Percentiles rank a stretch among this genome's conserved stretches.
Conservation (phyloP, 208 protist species). For the Acanthamoeba triangularis region DNA sequence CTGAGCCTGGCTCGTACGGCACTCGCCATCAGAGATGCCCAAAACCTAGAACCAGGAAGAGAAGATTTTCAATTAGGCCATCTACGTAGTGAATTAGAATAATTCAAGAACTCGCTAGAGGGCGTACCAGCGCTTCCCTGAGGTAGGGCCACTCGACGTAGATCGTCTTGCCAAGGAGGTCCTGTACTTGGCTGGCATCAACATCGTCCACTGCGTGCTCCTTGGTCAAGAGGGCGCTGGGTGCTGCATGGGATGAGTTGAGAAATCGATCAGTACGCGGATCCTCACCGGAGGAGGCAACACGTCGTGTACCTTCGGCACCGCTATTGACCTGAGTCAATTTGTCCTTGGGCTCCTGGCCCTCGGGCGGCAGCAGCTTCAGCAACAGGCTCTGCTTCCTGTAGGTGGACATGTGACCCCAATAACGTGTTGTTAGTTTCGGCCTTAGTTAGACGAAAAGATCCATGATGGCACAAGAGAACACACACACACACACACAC, state of each 20-base stretch:
- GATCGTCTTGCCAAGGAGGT: conserved; percentile 28
- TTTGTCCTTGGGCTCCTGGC: not conserved
- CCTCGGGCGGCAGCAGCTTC: not conserved
- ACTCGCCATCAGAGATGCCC: conserved; percentile 62
- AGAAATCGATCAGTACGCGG: not conserved
- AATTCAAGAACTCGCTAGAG: not conserved
- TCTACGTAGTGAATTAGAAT: too few relatives aligned
- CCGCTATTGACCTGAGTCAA: not conserved
- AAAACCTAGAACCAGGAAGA: not conserved
- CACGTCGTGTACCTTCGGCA: not conserved
- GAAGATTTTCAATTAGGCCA: not conserved
- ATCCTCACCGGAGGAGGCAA: not conserved
- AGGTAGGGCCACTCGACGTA: conserved; percentile 75
- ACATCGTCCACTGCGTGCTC: not conserved
- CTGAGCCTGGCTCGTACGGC: conserved; percentile 21
- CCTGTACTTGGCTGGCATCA: not conserved
- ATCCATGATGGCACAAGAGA: too few relatives aligned
- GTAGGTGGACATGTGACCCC: not conserved
- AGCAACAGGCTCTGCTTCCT: conserved; percentile 68
- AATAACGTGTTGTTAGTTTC: not conserved
- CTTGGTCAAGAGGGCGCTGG: not conserved
- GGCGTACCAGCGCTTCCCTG: conserved; percentile 21
- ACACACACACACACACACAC: too few relatives aligned
- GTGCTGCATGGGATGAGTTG: not conserved
- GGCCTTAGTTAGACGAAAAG: too few relatives aligned